Evolutionary conservation across 2,329 filamentous ascomycete genomes (phyloP).

Genomic region (Penicillium glabrum): DNA sequence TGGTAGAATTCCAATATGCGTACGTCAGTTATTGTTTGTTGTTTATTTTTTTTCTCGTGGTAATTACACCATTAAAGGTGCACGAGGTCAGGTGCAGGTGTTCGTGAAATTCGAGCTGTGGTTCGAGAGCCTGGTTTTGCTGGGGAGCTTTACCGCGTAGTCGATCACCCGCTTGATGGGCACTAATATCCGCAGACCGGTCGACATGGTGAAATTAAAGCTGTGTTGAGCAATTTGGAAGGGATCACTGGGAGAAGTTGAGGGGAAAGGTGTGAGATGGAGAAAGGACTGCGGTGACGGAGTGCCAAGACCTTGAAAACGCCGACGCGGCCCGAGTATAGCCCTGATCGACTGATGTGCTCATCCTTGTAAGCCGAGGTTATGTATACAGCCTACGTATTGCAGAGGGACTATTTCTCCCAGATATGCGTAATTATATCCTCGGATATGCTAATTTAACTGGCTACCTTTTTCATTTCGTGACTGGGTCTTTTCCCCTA

Average conservation of each 20-base stretch:
- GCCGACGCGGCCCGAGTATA: constrained; percentile 35
- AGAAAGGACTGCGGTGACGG: constrained; percentile 25
- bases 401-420: background rate
- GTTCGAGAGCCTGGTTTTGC: constrained; percentile 2
- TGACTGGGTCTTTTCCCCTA: background rate
- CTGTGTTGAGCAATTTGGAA: constrained; percentile 2
- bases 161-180: constrained; percentile 84
- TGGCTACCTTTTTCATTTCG: background rate
- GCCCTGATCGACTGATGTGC: constrained; percentile 22
- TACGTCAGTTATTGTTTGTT: background rate
- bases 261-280: constrained; percentile 10
- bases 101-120: background rate
- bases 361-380: constrained; percentile 31
- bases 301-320: constrained; percentile 31
- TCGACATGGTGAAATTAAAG: constrained; percentile 40
- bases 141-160: constrained; percentile 65
- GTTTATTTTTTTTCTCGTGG: background rate
- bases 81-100: background rate
- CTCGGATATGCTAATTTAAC: background rate
- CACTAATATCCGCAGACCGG: constrained; percentile 68
- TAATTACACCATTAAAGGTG: background rate
- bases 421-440: background rate
- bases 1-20: constrained; percentile 26
- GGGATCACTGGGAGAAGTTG: constrained; percentile 10
- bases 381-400: constrained; percentile 14